Base-by-base conservation (phyloP, 306 rosid genomes). In the Cucurbita moschata region DNA sequence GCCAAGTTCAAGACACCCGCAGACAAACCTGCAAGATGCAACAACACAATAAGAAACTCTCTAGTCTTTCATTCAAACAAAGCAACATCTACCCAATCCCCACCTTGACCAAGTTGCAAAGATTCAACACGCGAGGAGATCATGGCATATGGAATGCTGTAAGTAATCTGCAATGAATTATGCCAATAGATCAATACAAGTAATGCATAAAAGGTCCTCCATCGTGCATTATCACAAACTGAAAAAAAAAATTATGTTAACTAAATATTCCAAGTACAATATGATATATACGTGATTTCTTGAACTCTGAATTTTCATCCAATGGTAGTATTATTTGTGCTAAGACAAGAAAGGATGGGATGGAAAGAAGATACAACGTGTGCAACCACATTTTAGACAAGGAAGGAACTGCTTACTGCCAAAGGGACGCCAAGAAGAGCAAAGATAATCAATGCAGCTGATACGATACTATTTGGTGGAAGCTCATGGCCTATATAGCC, bases 101-200 rank as follows among this genome's bases (percentile, higher is more conserved):
- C 71, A 90, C 99, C 96, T 89, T 91, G 96, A 71, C 96, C 99
- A 52, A 88, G 96, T 71, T 97, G 97, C 86, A 94, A 79, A 82
- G 97, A 79, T 77, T 91, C 96, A 21, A 89, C 89, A 58, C 88
- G 92, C 1, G 92, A 68, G 70, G 95, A 89, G 73, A 89, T 78
- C 83, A 91, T 82, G 66, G 99, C 97, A 83, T 91, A 95, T 35
- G 96, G 97, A 83, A 88, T 92, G 73, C 97, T 88, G 83, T 90
- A 91, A 75, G 96, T 89, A 81, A 91, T 88, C 97, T 90, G 97
- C 83, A 86, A 89, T 52, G 77, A 74, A 85, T 39, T 55, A 74
- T 73, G 59, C 18, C 5, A 52, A 65, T 10, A 18, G 21, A 61
- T 47, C 18, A 75, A 35, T 60, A 47, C 7, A 44, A 75, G n/a